Evolutionary conservation across 139 green algal genomes (phyloP).

Genomic region (Chlamydomonas incerta): DNA sequence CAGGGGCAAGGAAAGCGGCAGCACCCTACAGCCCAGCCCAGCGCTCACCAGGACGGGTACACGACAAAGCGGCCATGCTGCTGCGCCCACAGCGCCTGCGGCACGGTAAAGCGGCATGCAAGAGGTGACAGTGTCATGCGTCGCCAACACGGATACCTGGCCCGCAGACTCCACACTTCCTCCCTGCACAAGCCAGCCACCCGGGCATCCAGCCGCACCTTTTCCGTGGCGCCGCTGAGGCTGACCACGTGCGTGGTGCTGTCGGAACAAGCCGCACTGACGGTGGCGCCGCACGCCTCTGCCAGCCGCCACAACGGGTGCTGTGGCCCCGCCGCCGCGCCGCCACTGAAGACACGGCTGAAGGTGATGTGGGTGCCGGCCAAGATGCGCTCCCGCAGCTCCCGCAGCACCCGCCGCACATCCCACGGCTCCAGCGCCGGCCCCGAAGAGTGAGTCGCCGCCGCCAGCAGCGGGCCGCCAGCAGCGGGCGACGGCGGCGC

Average conservation of each 20-base stretch:
- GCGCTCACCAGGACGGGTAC: constrained; percentile 61
- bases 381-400: constrained; percentile 55
- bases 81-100: constrained; percentile 64
- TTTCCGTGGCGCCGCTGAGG: constrained; percentile 67
- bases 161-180: neutral
- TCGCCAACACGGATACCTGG: too few species aligned
- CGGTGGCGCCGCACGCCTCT: constrained; percentile 67
- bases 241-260: constrained; percentile 75
- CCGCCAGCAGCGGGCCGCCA: neutral
- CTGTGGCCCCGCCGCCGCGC: neutral
- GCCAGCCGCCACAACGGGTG: constrained; percentile 76
- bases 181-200: neutral
- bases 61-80: constrained; percentile 59
- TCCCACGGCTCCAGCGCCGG: constrained; percentile 27
- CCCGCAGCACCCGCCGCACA: constrained; percentile 43
- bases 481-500: constrained; percentile 18
- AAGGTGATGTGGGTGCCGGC: constrained; percentile 68
- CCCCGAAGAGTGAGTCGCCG: neutral
- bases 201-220: constrained; percentile 44
- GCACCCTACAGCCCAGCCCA: neutral
- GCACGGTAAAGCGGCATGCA: neutral
- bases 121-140: too few species aligned
- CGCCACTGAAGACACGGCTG: constrained; percentile 62
- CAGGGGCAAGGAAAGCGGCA: neutral
- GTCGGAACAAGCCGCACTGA: constrained; percentile 33